These are phyloP conservation scores for Sporisorium reilianum DNA, from an alignment of 1,284 basidiomycete genomes.

Conservation along the genomic window DNA sequence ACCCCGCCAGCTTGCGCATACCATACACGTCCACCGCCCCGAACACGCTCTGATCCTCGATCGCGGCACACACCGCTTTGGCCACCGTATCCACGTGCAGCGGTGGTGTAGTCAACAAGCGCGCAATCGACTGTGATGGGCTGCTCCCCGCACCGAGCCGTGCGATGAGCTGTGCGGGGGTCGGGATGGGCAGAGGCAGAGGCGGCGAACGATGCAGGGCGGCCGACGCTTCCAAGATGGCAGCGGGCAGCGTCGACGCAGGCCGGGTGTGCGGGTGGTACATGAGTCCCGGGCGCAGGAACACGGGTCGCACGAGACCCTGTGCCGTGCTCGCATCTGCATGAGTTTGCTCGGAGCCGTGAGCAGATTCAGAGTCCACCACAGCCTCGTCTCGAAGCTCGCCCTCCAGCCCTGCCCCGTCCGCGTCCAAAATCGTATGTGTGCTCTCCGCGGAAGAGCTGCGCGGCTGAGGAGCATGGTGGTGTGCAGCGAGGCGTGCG, in stretches of 20 bases:
- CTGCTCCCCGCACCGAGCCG: conserved; percentile 20
- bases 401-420: conserved; percentile 45
- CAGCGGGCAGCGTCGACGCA: conserved; percentile 85
- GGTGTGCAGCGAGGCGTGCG: conserved; percentile 67
- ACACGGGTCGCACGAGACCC: conserved; percentile 37
- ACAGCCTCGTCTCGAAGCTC: conserved; percentile 36
- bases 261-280: conserved; percentile 95
- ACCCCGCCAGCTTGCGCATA: conserved; percentile 60
- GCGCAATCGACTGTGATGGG: conserved; percentile 76
- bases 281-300: conserved; percentile 78
- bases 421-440: conserved; percentile 36
- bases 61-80: conserved; percentile 77
- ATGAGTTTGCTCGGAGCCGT: neutral
- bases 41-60: conserved; percentile 69
- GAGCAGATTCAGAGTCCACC: neutral
- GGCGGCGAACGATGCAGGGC: conserved; percentile 51
- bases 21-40: conserved; percentile 51
- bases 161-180: conserved; percentile 69
- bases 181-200: conserved; percentile 75
- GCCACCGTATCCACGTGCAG: conserved; percentile 97
- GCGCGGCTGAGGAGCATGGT: conserved; percentile 85
- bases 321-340: conserved; percentile 1
- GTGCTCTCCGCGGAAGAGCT: neutral
- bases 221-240: conserved; percentile 78
- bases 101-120: conserved; percentile 83